Base-by-base conservation (phyloP, 2,329 filamentous ascomycete genomes). In the Talaromyces sp. region DNA sequence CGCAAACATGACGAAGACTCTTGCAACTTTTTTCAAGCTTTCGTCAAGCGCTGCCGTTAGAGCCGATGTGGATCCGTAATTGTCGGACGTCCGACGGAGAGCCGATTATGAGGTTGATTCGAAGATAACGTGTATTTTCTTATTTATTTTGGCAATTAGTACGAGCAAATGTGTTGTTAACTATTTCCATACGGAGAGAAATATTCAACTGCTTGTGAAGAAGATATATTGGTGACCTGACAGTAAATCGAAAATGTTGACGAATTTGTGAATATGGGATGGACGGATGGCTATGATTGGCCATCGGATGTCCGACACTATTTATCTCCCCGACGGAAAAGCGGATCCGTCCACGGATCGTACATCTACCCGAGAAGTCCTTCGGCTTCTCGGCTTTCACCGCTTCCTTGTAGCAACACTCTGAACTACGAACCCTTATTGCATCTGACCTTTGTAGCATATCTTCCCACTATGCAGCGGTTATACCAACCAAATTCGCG, bases 321-420 rank as follows among this genome's bases (percentile, higher is more conserved):
- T 11, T 60, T 65, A 65, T 54, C 63, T 65, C 63, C 63, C 63
- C 63, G 63, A 15, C 37, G 56, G 45, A 54, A 58, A 27, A 37
- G 59, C 59, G 52, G 52, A 37, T 37, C 11, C 33, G 33, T 15
- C 6, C 22, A 22, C 52, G 10, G 50, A 19, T 10, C 31, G n/a
- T 54, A 15, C 31, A 54, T 54, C 31, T 56, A 8, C 31, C 27
- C 50, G 50, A 22, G 25, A 37, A 56, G 33, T 17, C 13, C 25
- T 31, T 50, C 19, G 25, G 13, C 27, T 31, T 31, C 25, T 54
- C 31, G 6, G 31, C 50, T 54, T 56, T 56, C 19, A 56, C 57
- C 57, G 57, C 57, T 57, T 9, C 41, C 41, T 57, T n/a, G 15
- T 39, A 17, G 15, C 3, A 3, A 31, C 47, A 19, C 17, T 33